Percentiles rank a stretch among this genome's conserved stretches.
Evolutionary conservation across 1,284 basidiomycete species (phyloP).

Genomic region (Leccinum fallax): DNA sequence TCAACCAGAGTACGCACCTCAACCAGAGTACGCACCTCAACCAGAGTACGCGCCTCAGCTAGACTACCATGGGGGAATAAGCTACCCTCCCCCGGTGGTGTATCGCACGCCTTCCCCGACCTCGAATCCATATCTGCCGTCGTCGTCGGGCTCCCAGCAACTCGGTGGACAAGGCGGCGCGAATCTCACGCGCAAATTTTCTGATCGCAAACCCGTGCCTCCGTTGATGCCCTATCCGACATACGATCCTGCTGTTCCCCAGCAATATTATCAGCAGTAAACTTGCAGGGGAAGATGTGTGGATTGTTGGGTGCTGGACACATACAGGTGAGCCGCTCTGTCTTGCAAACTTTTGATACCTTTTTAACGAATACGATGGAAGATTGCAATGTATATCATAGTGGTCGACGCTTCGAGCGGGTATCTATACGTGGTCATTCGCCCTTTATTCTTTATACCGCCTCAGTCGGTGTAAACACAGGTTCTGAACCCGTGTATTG

Average conservation of each 20-base stretch:
- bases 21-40: background rate
- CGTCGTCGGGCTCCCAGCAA: conserved; percentile 19
- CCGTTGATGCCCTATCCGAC: conserved; percentile 28
- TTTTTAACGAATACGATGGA: conserved; percentile 7
- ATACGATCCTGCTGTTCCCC: conserved; percentile 29
- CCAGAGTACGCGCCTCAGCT: conserved; percentile 20
- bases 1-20: conserved; percentile 17
- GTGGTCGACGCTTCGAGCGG: background rate
- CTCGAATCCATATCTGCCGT: conserved; percentile 6
- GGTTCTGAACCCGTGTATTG: conserved; percentile 5
- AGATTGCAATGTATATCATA: conserved; percentile 7
- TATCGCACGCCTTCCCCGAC: conserved; percentile 12
- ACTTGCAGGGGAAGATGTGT: background rate
- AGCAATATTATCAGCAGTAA: conserved; percentile 16
- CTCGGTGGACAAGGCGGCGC: conserved; percentile 27
- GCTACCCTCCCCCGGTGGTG: conserved; percentile 9
- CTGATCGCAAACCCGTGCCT: conserved; percentile 37
- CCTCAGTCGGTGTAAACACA: conserved; percentile 7
- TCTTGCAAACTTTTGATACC: background rate
- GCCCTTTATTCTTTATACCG: background rate
- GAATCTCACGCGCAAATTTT: conserved; percentile 36
- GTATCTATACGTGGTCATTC: conserved; percentile 12
- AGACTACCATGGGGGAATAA: conserved; percentile 19
- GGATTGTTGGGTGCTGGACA: conserved; percentile 5
- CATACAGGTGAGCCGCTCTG: conserved; percentile 11